Evolutionary conservation across 345 rosid species (phyloP), one percentile per base, ranked within the genome.

Genomic region (Eucalyptus camaldulensis): DNA sequence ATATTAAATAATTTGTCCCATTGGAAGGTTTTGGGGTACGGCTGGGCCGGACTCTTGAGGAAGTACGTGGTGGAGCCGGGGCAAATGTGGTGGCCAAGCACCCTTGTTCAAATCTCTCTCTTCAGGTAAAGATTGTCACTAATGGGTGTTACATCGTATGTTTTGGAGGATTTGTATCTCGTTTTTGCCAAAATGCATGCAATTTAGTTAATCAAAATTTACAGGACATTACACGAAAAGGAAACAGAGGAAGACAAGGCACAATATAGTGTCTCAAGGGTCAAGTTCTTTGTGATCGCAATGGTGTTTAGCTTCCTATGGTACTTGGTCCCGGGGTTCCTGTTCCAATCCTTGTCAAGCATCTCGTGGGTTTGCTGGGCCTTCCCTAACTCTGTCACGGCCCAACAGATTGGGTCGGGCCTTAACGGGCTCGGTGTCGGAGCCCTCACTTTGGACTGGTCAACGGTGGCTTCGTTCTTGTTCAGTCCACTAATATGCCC

Each of bases 1-100:
- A 72, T 19, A 8, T 33, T 33, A 60, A 10, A 24, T 69, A 31
- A 69, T 69, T 31, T 31, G 19, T 69, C 24, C 21, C 19, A 31
- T 31, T 67, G 80, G 24, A 37, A 89, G 88, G 90, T 89, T 16
- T 56, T 89, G 58, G 90, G 90, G 12, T 89, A 89, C 49, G 90
- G 90, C 5, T 89, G 90, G 90, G 90, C 90, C 2, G 90, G 90
- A 50, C 49, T 89, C 8, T 44, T 87, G 56, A 87, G 90, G 90
- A 89, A 76, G 58, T 89, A 87, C 53, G 88, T 89, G 62, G 90
- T 87, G 51, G 88, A 89, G 47, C 90, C 88, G 15, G 90, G 87
- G 17, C 88, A 89, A 15, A 89, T 89, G 90, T 89, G 90, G 88
- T 89, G 90, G 90, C 88, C 90, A 7, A 43, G 72, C 90, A 76